Evolutionary conservation across 805 yeast genomes (phyloP).

Genomic region (Ogataea chonburiensis): DNA sequence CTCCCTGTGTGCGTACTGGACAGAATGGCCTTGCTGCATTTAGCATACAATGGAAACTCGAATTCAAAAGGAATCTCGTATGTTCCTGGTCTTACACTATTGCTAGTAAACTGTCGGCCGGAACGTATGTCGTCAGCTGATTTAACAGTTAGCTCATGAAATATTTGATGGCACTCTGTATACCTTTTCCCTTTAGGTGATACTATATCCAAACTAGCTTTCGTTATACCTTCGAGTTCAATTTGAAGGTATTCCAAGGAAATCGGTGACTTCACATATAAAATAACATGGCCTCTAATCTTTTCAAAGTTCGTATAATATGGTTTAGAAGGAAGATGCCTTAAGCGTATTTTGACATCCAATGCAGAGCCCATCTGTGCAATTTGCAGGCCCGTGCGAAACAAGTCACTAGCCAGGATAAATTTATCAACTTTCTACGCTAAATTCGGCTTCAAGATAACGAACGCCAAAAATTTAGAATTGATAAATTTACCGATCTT

Average conservation of each 20-base stretch:
- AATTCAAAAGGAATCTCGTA: constrained; percentile 50
- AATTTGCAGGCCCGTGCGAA: no score
- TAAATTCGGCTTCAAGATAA: background rate
- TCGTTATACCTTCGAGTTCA: constrained; percentile 50
- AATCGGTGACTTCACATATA: constrained; percentile 42
- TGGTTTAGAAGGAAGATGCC: constrained; percentile 33
- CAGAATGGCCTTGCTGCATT: constrained; percentile 31
- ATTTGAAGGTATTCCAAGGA: constrained; percentile 48
- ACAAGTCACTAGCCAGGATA: no score
- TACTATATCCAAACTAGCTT: constrained; percentile 34
- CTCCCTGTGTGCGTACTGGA: background rate
- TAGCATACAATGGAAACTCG: constrained; percentile 41
- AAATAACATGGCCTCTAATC: constrained; percentile 40
- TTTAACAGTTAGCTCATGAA: constrained; percentile 1
- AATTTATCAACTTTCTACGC: no score
- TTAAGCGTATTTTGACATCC: constrained; percentile 20
- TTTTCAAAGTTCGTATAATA: constrained; percentile 48
- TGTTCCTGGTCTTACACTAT: constrained; percentile 49
- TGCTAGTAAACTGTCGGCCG: background rate
- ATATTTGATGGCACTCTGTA: background rate
- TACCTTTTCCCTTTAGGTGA: background rate
- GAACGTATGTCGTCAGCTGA: background rate
- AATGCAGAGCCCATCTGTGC: constrained; percentile 10
- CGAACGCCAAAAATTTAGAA: no score
- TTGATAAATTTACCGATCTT: no score